phyloP scores from a whole-genome alignment of 257 asterid species.

The Nicotiana tomentosiformis region DNA sequence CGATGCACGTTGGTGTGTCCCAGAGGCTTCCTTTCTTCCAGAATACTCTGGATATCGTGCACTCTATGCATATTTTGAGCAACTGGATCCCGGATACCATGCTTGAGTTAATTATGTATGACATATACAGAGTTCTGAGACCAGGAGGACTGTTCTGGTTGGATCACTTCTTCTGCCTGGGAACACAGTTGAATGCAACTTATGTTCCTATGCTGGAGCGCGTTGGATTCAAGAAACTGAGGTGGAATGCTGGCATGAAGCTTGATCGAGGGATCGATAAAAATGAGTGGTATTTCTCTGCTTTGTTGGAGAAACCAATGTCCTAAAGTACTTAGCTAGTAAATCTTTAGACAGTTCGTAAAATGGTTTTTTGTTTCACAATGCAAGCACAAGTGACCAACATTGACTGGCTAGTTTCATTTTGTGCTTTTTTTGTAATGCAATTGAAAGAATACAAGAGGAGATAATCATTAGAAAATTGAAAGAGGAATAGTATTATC shows the following conservation, averaged over 20 bases:
- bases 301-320: slow-evolving; percentile 52
- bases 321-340: slow-evolving; percentile 2
- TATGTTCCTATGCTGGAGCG: slow-evolving; percentile 41
- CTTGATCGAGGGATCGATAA: slow-evolving; percentile 35
- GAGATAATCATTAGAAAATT: neutral
- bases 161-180: slow-evolving; percentile 52
- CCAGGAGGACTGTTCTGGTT: slow-evolving; percentile 65
- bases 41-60: slow-evolving; percentile 51
- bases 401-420: neutral
- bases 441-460: neutral
- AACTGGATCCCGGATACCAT: slow-evolving; percentile 50
- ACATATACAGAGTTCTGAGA: slow-evolving; percentile 47
- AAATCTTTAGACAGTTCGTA: neutral
- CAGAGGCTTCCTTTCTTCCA: slow-evolving; percentile 60
- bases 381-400: neutral
- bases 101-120: slow-evolving; percentile 44
- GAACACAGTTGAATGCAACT: slow-evolving; percentile 45
- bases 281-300: slow-evolving; percentile 57
- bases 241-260: slow-evolving; percentile 56
- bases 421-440: neutral
- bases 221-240: slow-evolving; percentile 42
- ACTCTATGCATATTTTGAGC: slow-evolving; percentile 55
- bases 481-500: neutral
- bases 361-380: neutral
- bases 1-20: slow-evolving; percentile 44